Percentiles rank a stretch among this genome's conserved stretches.
These are phyloP conservation scores for Lophiotrema nucula DNA, from an alignment of 495 filamentous ascomycete genomes.

Conservation along the genomic window DNA sequence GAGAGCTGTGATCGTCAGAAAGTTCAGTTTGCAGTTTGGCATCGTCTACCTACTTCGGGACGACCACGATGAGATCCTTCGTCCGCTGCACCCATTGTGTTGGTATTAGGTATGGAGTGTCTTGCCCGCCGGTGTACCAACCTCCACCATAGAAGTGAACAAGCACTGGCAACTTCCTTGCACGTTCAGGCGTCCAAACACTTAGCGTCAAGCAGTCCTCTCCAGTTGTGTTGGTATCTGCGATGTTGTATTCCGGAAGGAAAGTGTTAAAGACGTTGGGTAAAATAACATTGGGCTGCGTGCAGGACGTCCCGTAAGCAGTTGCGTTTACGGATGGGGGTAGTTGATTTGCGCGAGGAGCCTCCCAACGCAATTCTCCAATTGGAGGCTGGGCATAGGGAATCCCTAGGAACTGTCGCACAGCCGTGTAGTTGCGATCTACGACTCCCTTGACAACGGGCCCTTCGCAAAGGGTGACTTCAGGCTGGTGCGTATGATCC, in stretches of 20 bases:
- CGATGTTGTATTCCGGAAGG: not conserved
- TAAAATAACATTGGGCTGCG: constrained; percentile 37
- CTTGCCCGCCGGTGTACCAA: constrained; percentile 43
- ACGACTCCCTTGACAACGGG: not conserved
- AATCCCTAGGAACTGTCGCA: constrained; percentile 46
- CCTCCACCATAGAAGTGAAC: constrained; percentile 50
- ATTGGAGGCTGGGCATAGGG: constrained; percentile 45
- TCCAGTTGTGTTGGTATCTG: constrained; percentile 1
- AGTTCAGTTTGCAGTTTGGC: not conserved
- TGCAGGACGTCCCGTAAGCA: constrained; percentile 40
- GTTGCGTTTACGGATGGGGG: constrained; percentile 35
- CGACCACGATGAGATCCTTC: constrained; percentile 56
- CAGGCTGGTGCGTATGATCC: too few relatives aligned
- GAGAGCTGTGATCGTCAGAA: constrained; percentile 42
- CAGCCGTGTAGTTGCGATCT: constrained; percentile 7
- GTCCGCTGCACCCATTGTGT: constrained; percentile 42
- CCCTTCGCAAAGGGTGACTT: too few relatives aligned
- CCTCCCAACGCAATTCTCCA: constrained; percentile 42
- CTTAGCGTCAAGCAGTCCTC: constrained; percentile 14
- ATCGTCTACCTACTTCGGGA: constrained; percentile 45
- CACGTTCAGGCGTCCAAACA: constrained; percentile 41
- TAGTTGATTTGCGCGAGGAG: constrained; percentile 38
- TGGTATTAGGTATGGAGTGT: constrained; percentile 46
- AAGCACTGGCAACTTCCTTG: constrained; percentile 42
- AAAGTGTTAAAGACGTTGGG: not conserved